Evolutionary conservation across 768 basidiomycete genomes (phyloP).

Genomic region (Melanogaster broomeanus): DNA sequence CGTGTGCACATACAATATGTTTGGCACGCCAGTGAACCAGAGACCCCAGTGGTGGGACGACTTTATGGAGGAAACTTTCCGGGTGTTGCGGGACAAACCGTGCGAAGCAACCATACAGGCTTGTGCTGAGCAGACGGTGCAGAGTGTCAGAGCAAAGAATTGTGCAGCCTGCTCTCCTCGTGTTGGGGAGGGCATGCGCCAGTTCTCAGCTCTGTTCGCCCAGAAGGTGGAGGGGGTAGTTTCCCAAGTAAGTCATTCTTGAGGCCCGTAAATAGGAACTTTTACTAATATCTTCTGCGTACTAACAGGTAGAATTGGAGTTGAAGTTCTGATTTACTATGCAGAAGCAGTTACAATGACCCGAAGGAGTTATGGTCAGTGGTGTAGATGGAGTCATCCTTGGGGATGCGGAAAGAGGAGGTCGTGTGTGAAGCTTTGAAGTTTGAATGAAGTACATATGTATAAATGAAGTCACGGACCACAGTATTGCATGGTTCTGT

Average conservation of each 20-base stretch:
- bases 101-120: constrained; percentile 9
- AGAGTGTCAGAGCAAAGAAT: not conserved
- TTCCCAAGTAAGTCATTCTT: constrained; percentile 9
- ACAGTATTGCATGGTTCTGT: too few relatives aligned
- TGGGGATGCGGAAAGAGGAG: too few relatives aligned
- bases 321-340: too few relatives aligned
- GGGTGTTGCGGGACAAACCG: constrained; percentile 18
- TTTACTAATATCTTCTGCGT: not conserved
- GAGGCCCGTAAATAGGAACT: not conserved
- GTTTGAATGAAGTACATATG: too few relatives aligned
- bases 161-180: constrained; percentile 4
- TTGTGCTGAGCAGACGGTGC: not conserved
- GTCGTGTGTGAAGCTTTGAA: too few relatives aligned
- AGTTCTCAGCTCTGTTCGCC: constrained; percentile 11
- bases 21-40: fast-evolving
- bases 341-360: too few relatives aligned
- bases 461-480: too few relatives aligned
- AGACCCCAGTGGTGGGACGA: constrained; percentile 23
- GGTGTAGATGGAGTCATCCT: too few relatives aligned
- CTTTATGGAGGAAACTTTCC: constrained; percentile 14
- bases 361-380: too few relatives aligned
- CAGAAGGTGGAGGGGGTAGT: constrained; percentile 10
- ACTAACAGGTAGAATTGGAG: constrained; percentile 10
- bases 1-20: not conserved
- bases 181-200: constrained; percentile 12